Percentiles rank a stretch among this genome's conserved stretches.
These are phyloP conservation scores for Centella asiatica DNA, from an alignment of 129 eudicot species.

Conservation along the genomic window DNA sequence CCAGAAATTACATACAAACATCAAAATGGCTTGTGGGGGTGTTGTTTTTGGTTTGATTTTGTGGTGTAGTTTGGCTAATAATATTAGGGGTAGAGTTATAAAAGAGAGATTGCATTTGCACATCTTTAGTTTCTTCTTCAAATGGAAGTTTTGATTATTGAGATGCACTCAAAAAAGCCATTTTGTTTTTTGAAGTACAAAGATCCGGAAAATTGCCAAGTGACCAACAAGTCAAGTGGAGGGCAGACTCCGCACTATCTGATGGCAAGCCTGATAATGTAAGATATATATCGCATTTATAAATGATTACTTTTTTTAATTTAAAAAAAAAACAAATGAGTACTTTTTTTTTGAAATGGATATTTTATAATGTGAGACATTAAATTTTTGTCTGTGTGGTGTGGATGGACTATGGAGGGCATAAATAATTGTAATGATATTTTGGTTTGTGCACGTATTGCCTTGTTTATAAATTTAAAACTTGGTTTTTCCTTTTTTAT, in stretches of 20 bases:
- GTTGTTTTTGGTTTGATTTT: slow-evolving; percentile 13
- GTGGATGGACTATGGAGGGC: too few species aligned
- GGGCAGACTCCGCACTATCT: slow-evolving; percentile 47
- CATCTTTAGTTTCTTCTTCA: background rate
- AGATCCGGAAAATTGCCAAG: slow-evolving; percentile 58
- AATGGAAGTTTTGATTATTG: slow-evolving; percentile 21
- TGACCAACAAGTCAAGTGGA: slow-evolving; percentile 59
- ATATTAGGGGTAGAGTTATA: slow-evolving; percentile 2
- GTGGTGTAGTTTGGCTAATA: slow-evolving; percentile 16
- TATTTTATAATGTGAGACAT: too few species aligned
- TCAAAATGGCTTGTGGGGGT: slow-evolving; percentile 13
- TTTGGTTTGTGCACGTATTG: too few species aligned
- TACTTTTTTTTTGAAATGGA: too few species aligned
- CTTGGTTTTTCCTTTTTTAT: too few species aligned
- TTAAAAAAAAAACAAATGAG: too few species aligned
- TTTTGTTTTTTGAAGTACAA: slow-evolving; percentile 79
- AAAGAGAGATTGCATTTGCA: background rate
- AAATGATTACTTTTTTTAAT: too few species aligned
- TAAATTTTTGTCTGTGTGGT: too few species aligned
- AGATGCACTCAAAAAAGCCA: slow-evolving; percentile 54
- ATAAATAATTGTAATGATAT: too few species aligned
- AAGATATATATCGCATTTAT: too few species aligned
- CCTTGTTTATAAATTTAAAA: too few species aligned
- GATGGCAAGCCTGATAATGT: slow-evolving; percentile 56
- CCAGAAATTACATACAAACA: too few species aligned